A percentile compares a stretch with the other conserved stretches of the same genome.
Conservation (phyloP, 805 yeast genomes). For the Candida tammaniensis region DNA sequence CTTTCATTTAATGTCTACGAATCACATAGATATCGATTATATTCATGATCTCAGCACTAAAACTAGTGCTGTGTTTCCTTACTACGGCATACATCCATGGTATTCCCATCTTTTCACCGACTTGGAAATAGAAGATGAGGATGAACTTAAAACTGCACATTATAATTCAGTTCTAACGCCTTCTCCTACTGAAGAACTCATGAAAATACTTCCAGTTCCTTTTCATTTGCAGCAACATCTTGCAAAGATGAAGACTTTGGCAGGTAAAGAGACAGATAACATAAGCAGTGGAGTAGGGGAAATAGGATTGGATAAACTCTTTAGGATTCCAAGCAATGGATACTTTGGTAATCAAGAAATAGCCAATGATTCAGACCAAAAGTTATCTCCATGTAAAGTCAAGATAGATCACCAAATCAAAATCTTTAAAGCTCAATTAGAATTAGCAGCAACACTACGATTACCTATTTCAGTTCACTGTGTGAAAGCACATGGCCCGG, state of each 20-base stretch:
- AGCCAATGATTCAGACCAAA: constrained; percentile 14
- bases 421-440: constrained; percentile 50
- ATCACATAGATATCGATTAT: constrained; percentile 30
- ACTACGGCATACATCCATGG: constrained; percentile 92
- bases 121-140: constrained; percentile 8
- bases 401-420: constrained; percentile 61
- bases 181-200: constrained; percentile 34
- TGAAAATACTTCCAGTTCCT: constrained; percentile 62
- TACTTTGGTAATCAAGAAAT: constrained; percentile 39
- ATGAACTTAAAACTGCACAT: constrained; percentile 46
- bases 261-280: constrained; percentile 10
- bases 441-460: constrained; percentile 47
- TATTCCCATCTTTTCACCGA: constrained; percentile 61
- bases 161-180: constrained; percentile 51
- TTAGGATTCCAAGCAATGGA: constrained; percentile 63
- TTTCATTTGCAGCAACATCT: constrained; percentile 25
- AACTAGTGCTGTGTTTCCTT: constrained; percentile 31
- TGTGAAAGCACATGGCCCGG: constrained; percentile 71
- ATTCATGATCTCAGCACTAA: constrained; percentile 16
- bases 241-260: constrained; percentile 10
- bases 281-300: constrained; percentile 84
- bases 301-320: constrained; percentile 81
- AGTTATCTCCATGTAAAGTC: constrained; percentile 48
- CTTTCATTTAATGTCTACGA: constrained; percentile 35
- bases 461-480: constrained; percentile 76